These are phyloP conservation scores for Debaryomyces singareniensis DNA, from an alignment of 1,139 yeast genomes.

Conservation along the genomic window DNA sequence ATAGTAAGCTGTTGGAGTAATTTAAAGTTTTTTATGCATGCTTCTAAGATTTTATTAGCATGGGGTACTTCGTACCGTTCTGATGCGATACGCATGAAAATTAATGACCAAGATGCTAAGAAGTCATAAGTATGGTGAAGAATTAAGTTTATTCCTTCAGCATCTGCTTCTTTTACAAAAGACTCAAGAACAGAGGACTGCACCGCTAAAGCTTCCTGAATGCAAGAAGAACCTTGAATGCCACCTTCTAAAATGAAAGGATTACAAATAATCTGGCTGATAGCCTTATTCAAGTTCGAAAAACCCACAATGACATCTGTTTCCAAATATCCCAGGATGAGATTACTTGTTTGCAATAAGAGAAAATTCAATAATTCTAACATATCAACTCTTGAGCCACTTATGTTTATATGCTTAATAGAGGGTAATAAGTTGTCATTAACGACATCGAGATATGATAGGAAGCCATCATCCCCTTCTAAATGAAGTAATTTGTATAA, in stretches of 20 bases:
- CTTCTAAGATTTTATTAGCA: background rate
- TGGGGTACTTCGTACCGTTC: background rate
- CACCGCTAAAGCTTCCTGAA: slow-evolving; percentile 11
- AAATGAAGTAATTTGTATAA: slow-evolving; percentile 9
- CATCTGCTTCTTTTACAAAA: slow-evolving; percentile 9
- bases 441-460: slow-evolving; percentile 13
- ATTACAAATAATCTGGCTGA: slow-evolving; percentile 26
- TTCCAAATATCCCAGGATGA: slow-evolving; percentile 10
- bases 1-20: background rate
- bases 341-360: slow-evolving; percentile 9
- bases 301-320: slow-evolving; percentile 19
- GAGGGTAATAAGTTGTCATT: slow-evolving; percentile 17
- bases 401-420: slow-evolving; percentile 13
- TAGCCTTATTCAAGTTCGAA: slow-evolving; percentile 21
- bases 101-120: slow-evolving; percentile 24
- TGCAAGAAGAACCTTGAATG: slow-evolving; percentile 6
- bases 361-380: slow-evolving; percentile 8
- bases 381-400: slow-evolving; percentile 3
- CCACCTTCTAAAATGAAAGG: slow-evolving; percentile 17
- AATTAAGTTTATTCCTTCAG: slow-evolving; percentile 14
- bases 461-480: slow-evolving; percentile 2
- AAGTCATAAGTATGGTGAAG: slow-evolving; percentile 29
- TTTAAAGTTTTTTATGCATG: background rate
- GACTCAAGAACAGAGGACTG: slow-evolving; percentile 12
- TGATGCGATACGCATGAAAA: slow-evolving; percentile 1